Evolutionary conservation across 2,329 filamentous ascomycete species (phyloP).

Genomic region (Basipetospora chlamydospora): DNA sequence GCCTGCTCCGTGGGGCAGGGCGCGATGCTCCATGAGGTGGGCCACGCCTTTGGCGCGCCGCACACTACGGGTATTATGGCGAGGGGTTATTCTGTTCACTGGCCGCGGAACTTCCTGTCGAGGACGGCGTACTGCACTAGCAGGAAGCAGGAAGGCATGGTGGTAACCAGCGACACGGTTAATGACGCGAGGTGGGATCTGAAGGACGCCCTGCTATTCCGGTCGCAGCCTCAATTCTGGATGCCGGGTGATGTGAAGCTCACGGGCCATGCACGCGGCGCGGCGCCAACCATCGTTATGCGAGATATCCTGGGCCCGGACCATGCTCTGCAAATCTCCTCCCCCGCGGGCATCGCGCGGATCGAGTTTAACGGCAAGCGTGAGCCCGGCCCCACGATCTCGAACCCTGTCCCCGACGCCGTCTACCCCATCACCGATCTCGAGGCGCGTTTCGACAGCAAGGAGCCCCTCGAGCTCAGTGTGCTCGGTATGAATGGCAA

Average conservation of each 20-base stretch:
- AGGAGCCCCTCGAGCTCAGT: constrained; percentile 16
- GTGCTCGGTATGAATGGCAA: constrained; percentile 26
- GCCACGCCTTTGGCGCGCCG: constrained; percentile 54
- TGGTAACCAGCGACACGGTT: constrained; percentile 18
- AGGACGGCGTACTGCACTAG: constrained; percentile 18
- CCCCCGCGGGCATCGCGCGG: constrained; percentile 9
- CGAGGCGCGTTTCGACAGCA: constrained; percentile 16
- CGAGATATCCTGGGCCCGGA: constrained; percentile 12
- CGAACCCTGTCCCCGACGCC: constrained; percentile 4
- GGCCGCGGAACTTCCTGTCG: constrained; percentile 26
- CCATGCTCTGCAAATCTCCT: constrained; percentile 12
- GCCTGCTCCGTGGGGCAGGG: constrained; percentile 43
- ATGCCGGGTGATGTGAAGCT: constrained; percentile 41
- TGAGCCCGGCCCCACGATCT: constrained; percentile 6
- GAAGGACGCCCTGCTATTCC: constrained; percentile 52
- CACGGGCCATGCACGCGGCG: constrained; percentile 1
- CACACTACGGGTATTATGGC: constrained; percentile 55
- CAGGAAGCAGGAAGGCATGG: constrained; percentile 5
- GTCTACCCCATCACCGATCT: constrained; percentile 15
- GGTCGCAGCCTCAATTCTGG: constrained; percentile 53
- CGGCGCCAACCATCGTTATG: background rate
- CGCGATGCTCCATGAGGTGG: constrained; percentile 57
- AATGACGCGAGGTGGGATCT: constrained; percentile 56
- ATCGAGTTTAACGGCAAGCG: constrained; percentile 9
- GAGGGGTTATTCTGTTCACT: constrained; percentile 24